Conservation (phyloP, 306 rosid species). For the Fagus sylvatica region DNA sequence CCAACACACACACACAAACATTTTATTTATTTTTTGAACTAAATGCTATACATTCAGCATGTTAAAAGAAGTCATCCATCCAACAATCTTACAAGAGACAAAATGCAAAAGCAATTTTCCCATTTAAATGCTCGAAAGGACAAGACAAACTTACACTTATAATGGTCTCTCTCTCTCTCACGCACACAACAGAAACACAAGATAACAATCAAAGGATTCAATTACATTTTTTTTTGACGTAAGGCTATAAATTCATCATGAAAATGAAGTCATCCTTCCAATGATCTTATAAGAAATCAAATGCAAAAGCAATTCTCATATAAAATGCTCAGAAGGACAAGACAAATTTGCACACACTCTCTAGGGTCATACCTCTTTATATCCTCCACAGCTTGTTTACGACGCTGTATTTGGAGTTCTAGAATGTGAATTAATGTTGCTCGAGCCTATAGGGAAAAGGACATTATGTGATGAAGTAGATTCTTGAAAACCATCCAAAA, state of each 20-base stretch:
- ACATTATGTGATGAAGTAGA: neutral
- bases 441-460: conserved; percentile 62
- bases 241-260: too few relatives aligned
- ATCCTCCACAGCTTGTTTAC: conserved; percentile 93
- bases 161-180: too few relatives aligned
- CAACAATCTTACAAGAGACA: neutral
- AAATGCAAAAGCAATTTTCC: neutral
- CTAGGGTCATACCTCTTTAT: conserved; percentile 63
- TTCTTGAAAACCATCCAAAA: neutral
- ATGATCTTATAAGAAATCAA: neutral
- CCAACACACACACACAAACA: neutral
- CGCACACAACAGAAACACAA: too few relatives aligned
- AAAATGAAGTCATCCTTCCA: too few relatives aligned
- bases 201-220: too few relatives aligned
- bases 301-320: neutral
- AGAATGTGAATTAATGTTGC: conserved; percentile 83
- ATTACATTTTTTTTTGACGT: too few relatives aligned
- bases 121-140: neutral
- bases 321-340: conserved; percentile 6
- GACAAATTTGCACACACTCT: conserved; percentile 1
- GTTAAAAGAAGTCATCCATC: neutral
- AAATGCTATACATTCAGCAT: neutral
- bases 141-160: neutral
- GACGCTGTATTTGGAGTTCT: conserved; percentile 84
- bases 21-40: neutral